These are phyloP conservation scores for Cudoniella acicularis DNA, from an alignment of 495 filamentous ascomycete genomes.

Conservation along the genomic window DNA sequence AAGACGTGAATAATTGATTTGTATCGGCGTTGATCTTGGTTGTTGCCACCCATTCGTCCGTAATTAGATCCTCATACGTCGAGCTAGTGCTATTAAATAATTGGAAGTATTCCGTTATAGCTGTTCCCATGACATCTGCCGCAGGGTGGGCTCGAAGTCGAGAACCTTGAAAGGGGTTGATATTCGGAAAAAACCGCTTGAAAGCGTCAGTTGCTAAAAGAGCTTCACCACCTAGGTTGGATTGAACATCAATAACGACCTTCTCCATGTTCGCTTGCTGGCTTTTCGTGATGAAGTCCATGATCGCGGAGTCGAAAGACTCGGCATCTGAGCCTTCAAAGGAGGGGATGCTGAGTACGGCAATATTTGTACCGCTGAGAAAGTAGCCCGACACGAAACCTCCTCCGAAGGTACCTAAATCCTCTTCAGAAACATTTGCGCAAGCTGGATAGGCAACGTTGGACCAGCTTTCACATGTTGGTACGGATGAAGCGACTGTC, in stretches of 20 bases:
- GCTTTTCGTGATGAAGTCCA: constrained; percentile 39
- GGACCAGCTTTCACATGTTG: constrained; percentile 22
- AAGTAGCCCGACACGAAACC: constrained; percentile 37
- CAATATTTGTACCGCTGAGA: constrained; percentile 31
- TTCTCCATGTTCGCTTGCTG: constrained; percentile 33
- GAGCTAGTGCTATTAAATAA: constrained; percentile 14
- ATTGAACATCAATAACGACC: constrained; percentile 46
- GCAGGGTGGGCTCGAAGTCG: constrained; percentile 39
- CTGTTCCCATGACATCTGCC: constrained; percentile 40
- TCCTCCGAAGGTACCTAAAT: constrained; percentile 26
- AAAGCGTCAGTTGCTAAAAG: constrained; percentile 36
- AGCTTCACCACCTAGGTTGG: constrained; percentile 39
- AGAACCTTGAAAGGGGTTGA: constrained; percentile 38
- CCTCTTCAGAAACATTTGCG: constrained; percentile 31
- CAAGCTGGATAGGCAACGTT: constrained; percentile 28
- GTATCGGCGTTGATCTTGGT: constrained; percentile 41
- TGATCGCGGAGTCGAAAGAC: constrained; percentile 31
- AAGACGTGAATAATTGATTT: constrained; percentile 44
- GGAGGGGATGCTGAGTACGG: constrained; percentile 45
- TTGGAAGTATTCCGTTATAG: constrained; percentile 34
- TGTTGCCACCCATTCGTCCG: constrained; percentile 39
- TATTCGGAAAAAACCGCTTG: constrained; percentile 49
- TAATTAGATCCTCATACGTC: constrained; percentile 23
- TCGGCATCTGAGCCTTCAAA: constrained; percentile 34
- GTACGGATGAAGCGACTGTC: constrained; percentile 7